Base-by-base conservation (phyloP, 129 eudicot genomes). In the Gnaphalium uliginosum region DNA sequence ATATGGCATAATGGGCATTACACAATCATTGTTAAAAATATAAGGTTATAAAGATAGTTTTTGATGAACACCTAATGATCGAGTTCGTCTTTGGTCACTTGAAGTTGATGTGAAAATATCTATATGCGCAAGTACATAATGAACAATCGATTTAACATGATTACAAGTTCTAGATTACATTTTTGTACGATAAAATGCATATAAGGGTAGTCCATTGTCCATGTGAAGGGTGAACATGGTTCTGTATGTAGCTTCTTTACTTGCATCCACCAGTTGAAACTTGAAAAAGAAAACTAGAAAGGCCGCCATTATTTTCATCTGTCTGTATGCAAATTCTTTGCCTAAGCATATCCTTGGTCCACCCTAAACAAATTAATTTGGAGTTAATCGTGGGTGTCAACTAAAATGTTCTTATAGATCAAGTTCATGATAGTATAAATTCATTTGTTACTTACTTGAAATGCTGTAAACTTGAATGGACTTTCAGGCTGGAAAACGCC, bases 401-500 rank as follows among this genome's bases (percentile, higher is more conserved):
- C 63, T n/a, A 21, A 57, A 23, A 57, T 21, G 27, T 2, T 27
- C 63, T 22, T 21, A 57, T 57, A 19, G 24, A 57, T 57, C 63
- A 23, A 43, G 51, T 4, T 22, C 5, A 9, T 19, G 30, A 22
- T 11, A 22, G 65, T 23, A 59, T 59, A 3, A 22, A 15, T 24
- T 60, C 17, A 1, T 9, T 60, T 32, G 14, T 4, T 29, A 72
- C 66, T 64, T 8, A 82, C 90, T 79, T 86, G 86, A 77, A 84
- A 87, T 59, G 32, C 32, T 0, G 65, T 22, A 59, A 59, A 10
- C 29, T 8, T 59, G 15, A 59, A 59, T 21, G 84, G 82, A 61
- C 84, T 84, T 56, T 84, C 82, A 2, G 77, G 51, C 57, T 70
- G 77, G 30, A 84, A 87, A 63, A 79, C 66, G n/a, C 88, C 88